phyloP scores from a whole-genome alignment of 208 protist species.

The Trypanosoma theileri region DNA sequence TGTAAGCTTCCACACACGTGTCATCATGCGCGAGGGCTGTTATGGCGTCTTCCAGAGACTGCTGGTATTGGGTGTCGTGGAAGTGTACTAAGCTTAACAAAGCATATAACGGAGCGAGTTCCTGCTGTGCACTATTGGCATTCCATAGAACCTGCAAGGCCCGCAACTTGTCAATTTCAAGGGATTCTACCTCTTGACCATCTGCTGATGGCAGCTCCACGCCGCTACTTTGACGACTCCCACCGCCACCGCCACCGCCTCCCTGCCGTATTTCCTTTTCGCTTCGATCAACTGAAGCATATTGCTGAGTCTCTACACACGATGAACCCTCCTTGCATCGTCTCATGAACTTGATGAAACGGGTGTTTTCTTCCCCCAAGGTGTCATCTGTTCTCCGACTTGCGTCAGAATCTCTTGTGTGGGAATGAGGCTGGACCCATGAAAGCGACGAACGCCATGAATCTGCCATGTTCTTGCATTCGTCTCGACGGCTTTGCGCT shows the following conservation, averaged over 20 bases:
- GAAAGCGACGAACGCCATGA: neutral
- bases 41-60: constrained; percentile 23
- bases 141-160: neutral
- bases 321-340: neutral
- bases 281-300: neutral
- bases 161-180: neutral
- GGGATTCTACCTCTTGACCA: neutral
- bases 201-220: neutral
- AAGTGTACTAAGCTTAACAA: constrained; percentile 25
- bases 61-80: constrained; percentile 16
- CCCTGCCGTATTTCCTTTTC: neutral
- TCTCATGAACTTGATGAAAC: constrained; percentile 4
- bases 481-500: neutral
- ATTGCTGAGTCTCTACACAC: neutral
- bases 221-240: neutral
- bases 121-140: neutral
- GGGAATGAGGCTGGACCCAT: neutral
- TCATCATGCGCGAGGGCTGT: constrained; percentile 18
- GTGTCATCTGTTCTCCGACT: neutral
- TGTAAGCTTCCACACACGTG: constrained; percentile 28
- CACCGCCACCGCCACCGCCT: neutral
- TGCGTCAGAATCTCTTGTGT: neutral
- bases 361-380: neutral
- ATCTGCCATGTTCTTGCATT: constrained; percentile 1
- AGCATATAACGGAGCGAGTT: constrained; percentile 20